Evolutionary conservation across 176 grass and related monocot species (phyloP).

Genomic region (barley (Hordeum vulgare)): MorexV3_pseudomolecules_assembly NC_058524.1:482659068-482659567

Average conservation of each 20-base stretch:
- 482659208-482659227: not conserved
- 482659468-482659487: not conserved
- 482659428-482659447: not conserved
- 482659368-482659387: not conserved
- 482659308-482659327: conserved; percentile 11
- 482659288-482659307: not conserved
- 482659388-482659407: conserved; percentile 7
- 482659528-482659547: not conserved
- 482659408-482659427: not conserved
- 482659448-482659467: not conserved
- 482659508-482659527: not conserved
- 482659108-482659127: not conserved
- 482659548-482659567: conserved; percentile 32
- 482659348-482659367: conserved; percentile 7
- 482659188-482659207: conserved; percentile 25
- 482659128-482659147: conserved; percentile 43
- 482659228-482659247: conserved; percentile 51
- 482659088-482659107: not conserved
- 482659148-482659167: conserved; percentile 36
- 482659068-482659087: conserved; percentile 46
- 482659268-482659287: not conserved
- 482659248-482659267: not conserved
- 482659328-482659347: conserved; percentile 32
- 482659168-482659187: not conserved
- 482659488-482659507: conserved; percentile 29